Evolutionary conservation across 805 yeast genomes (phyloP).

Genomic region (Brettanomyces nanus): DNA sequence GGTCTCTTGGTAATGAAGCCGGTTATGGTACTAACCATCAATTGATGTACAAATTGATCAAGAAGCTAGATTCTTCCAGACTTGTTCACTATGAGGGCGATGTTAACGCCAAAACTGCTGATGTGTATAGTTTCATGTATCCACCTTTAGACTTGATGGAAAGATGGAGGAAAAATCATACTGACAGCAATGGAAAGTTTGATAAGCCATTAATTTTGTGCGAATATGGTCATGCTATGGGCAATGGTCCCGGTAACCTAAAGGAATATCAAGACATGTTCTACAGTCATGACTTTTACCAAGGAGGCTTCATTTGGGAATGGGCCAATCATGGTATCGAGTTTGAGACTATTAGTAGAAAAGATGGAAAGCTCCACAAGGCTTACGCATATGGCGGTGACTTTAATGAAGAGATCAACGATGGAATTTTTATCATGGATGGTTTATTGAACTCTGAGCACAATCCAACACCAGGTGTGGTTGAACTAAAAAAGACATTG

Average conservation of each 20-base stretch:
- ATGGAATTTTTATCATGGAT: conserved; percentile 1
- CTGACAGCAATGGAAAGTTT: not conserved
- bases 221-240: conserved; percentile 2
- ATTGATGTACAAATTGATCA: not conserved
- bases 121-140: conserved; percentile 1
- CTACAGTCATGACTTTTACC: not conserved
- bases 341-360: not conserved
- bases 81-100: conserved; percentile 1
- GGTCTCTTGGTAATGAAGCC: conserved; percentile 2
- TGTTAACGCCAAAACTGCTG: not conserved
- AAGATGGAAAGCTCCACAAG: not conserved
- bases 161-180: conserved; percentile 1
- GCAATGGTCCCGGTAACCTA: conserved; percentile 1
- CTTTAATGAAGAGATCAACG: conserved; percentile 1
- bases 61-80: conserved; percentile 1
- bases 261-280: conserved; percentile 1
- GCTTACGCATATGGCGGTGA: conserved; percentile 1
- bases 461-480: not conserved
- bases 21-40: conserved; percentile 3
- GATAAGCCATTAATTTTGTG: not conserved
- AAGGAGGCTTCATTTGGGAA: conserved; percentile 1
- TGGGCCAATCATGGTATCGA: conserved; percentile 2
- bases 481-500: not conserved
- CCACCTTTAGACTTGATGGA: conserved; percentile 1
- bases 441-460: not conserved